These are phyloP conservation scores for Pseudopyricularia javanii DNA, from an alignment of 2,329 filamentous ascomycete species.

Conservation along the genomic window DNA sequence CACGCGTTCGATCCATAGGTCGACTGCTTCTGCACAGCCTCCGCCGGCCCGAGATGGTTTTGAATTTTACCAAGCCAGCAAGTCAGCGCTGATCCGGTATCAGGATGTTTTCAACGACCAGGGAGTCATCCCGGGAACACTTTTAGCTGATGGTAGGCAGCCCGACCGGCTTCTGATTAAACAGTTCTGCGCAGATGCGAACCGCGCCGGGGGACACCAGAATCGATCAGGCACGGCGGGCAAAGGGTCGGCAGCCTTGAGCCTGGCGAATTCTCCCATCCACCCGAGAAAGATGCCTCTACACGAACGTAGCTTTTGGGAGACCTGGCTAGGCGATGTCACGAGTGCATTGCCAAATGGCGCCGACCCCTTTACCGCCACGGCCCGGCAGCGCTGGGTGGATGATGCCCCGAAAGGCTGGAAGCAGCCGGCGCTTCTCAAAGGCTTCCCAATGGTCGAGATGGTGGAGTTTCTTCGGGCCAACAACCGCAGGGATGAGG, in stretches of 20 bases:
- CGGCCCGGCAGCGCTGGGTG: neutral
- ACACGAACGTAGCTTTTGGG: neutral
- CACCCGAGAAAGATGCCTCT: neutral
- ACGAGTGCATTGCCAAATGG: neutral
- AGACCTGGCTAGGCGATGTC: neutral
- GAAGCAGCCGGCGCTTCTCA: slow-evolving; percentile 3
- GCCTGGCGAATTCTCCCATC: neutral
- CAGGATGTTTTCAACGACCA: neutral
- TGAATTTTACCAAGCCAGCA: neutral
- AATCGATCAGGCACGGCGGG: neutral
- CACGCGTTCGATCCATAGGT: neutral
- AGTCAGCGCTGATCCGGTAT: neutral
- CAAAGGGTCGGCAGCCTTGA: neutral
- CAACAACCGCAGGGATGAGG: slow-evolving; percentile 6
- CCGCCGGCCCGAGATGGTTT: neutral
- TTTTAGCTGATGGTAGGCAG: neutral
- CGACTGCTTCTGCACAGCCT: neutral
- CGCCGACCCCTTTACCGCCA: neutral
- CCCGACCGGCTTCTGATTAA: slow-evolving; percentile 2
- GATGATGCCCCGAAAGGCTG: neutral
- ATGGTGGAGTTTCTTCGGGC: slow-evolving; percentile 11
- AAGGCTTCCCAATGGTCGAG: slow-evolving; percentile 17
- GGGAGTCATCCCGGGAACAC: neutral
- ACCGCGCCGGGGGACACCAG: slow-evolving; percentile 13
- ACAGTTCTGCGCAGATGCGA: slow-evolving; percentile 17